A percentile compares a stretch with the other conserved stretches of the same genome.
Evolutionary conservation across 768 basidiomycete species (phyloP).

Genomic region (Favolaschia claudopus): DNA sequence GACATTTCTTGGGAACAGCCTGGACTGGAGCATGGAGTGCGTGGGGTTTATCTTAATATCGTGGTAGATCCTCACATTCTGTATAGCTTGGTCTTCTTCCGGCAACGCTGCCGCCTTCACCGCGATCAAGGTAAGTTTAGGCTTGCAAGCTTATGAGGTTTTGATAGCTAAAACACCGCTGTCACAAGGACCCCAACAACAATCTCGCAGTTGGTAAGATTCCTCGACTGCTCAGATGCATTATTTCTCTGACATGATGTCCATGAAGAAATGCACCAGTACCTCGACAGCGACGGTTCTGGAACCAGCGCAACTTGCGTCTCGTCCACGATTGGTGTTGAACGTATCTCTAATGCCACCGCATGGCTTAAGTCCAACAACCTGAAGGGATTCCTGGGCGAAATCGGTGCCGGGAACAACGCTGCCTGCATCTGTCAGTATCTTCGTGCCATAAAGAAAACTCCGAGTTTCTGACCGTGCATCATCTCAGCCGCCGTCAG

Average conservation of each 20-base stretch:
- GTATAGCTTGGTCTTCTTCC: constrained; percentile 59
- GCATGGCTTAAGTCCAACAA: constrained; percentile 65
- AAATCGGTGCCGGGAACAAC: constrained; percentile 63
- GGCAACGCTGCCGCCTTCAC: constrained; percentile 63
- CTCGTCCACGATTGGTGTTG: constrained; percentile 63
- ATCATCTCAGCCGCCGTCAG: constrained; percentile 56
- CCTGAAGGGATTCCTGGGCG: constrained; percentile 70
- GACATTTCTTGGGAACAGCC: constrained; percentile 34
- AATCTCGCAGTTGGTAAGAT: constrained; percentile 62
- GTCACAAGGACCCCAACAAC: constrained; percentile 68
- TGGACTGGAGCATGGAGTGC: constrained; percentile 69
- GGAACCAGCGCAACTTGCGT: constrained; percentile 63
- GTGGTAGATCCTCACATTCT: constrained; percentile 1
- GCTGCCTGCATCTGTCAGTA: constrained; percentile 23
- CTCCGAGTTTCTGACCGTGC: constrained; percentile 25
- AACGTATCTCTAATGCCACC: constrained; percentile 64
- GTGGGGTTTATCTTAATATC: constrained; percentile 6
- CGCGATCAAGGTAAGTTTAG: too few relatives aligned
- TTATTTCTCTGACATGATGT: not conserved
- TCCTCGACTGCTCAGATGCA: not conserved
- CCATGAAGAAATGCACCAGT: constrained; percentile 70
- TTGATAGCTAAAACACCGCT: too few relatives aligned
- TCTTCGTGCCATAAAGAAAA: not conserved
- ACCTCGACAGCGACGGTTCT: constrained; percentile 71
- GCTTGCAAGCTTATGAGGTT: too few relatives aligned